Percentiles rank a stretch among this genome's conserved stretches.
phyloP scores from a whole-genome alignment of 345 rosid species.

The Citrus inodora region DNA sequence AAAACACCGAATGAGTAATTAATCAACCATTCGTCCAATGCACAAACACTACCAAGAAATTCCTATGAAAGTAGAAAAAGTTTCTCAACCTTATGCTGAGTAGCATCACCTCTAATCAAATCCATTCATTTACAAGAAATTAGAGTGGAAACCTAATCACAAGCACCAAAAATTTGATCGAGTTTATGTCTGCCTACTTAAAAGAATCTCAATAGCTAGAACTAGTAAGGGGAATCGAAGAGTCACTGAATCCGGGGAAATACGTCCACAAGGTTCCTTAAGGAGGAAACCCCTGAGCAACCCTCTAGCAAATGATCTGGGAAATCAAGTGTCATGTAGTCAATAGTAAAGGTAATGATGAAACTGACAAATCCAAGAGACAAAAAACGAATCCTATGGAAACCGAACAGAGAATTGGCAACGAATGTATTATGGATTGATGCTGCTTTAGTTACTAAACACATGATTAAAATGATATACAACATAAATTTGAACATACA shows the following conservation, averaged over 20 bases:
- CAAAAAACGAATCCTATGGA: not conserved
- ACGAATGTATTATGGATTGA: not conserved
- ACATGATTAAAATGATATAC: conserved; percentile 12
- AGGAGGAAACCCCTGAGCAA: not conserved
- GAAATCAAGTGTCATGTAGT: not conserved
- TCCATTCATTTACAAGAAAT: not conserved
- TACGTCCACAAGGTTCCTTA: not conserved
- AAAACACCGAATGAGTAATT: too few species aligned
- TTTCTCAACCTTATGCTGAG: not conserved
- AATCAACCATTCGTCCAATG: not conserved
- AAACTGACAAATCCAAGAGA: not conserved
- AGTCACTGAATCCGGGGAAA: not conserved
- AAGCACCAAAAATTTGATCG: not conserved
- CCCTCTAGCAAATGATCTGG: not conserved
- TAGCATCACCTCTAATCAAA: not conserved
- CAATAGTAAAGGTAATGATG: not conserved
- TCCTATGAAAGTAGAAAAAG: not conserved
- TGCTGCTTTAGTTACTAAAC: not conserved
- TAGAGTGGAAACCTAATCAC: not conserved
- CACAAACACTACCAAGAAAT: not conserved
- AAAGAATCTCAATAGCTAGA: not conserved
- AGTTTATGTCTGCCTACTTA: not conserved
- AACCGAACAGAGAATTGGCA: not conserved
- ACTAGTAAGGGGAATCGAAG: not conserved
- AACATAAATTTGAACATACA: conserved; percentile 1